phyloP scores from a whole-genome alignment of 345 rosid species.

The Gossypium mustelinum region DNA sequence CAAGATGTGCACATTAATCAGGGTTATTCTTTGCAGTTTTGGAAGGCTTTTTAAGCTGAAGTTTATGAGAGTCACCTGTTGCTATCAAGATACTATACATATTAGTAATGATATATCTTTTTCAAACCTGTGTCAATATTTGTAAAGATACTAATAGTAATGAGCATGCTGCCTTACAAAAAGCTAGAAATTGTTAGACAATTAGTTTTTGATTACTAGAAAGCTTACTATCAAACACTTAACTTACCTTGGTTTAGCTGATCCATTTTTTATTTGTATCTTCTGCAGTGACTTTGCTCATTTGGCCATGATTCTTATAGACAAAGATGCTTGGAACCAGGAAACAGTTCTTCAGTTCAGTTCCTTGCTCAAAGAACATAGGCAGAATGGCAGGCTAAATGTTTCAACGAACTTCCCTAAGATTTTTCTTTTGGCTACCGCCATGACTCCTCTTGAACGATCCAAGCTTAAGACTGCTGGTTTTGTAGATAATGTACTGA shows the following conservation, averaged over 20 bases:
- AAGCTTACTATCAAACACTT: neutral
- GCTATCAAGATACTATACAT: no score
- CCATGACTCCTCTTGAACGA: constrained; percentile 37
- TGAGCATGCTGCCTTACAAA: neutral
- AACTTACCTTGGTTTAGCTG: neutral
- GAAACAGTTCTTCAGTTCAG: constrained; percentile 35
- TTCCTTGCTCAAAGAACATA: constrained; percentile 29
- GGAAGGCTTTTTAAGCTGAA: neutral
- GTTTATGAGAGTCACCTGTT: neutral
- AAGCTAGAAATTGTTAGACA: neutral
- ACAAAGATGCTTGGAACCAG: constrained; percentile 68
- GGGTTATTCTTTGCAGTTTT: neutral
- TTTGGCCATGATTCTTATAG: constrained; percentile 56
- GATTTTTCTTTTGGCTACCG: constrained; percentile 52
- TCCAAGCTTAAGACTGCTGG: constrained; percentile 51
- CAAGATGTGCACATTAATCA: no score
- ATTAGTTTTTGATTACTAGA: neutral
- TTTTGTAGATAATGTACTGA: constrained; percentile 48
- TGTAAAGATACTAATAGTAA: neutral
- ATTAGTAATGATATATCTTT: neutral
- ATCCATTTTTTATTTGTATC: constrained; percentile 1
- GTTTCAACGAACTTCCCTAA: constrained; percentile 31
- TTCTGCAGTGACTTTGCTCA: constrained; percentile 37
- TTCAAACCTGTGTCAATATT: neutral
- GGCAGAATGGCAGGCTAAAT: constrained; percentile 26